Percentiles rank a stretch among this genome's conserved stretches.
phyloP scores from a whole-genome alignment of 768 basidiomycete genomes.

The Russula sp. region DNA sequence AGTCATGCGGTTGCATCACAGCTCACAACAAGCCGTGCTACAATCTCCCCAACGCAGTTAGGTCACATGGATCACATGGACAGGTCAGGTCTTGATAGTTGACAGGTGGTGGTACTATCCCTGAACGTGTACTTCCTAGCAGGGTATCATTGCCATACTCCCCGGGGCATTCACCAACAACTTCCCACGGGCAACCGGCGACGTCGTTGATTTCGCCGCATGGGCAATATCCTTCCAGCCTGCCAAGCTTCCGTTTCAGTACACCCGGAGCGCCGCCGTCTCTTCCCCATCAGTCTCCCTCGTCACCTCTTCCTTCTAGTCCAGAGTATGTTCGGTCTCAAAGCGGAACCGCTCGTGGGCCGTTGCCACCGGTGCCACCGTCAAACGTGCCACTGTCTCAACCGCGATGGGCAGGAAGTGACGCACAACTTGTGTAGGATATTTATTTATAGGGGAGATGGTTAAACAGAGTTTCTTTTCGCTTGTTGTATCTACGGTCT shows the following conservation, averaged over 20 bases:
- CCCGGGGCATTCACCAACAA: background rate
- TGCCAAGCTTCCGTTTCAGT: background rate
- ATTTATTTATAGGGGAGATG: conserved; percentile 1
- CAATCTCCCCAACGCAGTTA: background rate
- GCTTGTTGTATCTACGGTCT: too few relatives aligned
- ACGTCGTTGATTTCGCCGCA: background rate
- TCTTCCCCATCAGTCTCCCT: background rate
- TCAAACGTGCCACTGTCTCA: background rate
- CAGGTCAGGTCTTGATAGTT: background rate
- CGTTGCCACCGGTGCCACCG: conserved; percentile 4
- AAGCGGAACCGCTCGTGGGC: background rate
- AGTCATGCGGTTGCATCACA: conserved; percentile 52
- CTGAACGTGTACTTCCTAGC: background rate
- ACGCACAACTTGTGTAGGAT: conserved; percentile 13
- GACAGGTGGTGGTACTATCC: background rate
- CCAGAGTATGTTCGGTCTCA: background rate
- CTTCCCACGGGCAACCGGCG: background rate
- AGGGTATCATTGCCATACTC: conserved; percentile 6
- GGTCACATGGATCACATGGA: background rate
- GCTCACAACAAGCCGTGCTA: conserved; percentile 22
- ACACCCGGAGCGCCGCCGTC: background rate
- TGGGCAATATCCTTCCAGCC: background rate
- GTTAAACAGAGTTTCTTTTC: background rate
- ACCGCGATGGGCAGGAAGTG: conserved; percentile 5
- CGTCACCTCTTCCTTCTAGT: background rate